Conservation (phyloP, 768 basidiomycete species). For the Tulasnella calospora region DNA sequence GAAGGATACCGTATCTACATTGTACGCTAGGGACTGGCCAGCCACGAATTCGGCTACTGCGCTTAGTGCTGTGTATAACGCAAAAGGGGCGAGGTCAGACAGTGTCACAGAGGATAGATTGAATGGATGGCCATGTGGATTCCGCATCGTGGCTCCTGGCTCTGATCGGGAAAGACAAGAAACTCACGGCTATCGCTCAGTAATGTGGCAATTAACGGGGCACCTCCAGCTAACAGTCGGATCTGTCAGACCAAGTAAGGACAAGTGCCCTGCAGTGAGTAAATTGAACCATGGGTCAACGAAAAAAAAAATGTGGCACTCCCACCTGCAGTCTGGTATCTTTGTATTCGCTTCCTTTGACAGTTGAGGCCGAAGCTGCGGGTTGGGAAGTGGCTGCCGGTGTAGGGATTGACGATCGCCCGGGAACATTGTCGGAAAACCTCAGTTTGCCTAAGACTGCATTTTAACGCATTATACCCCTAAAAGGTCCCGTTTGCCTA, state of each 20-base stretch:
- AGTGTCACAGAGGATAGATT: neutral
- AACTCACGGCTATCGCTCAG: slow-evolving; percentile 71
- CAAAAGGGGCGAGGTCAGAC: neutral
- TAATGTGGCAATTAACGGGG: slow-evolving; percentile 74
- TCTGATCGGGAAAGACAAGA: neutral
- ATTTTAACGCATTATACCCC: too few species aligned
- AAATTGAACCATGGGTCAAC: neutral
- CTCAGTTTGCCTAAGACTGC: too few species aligned
- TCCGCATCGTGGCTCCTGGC: neutral
- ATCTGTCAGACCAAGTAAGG: neutral
- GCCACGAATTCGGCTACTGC: slow-evolving; percentile 88
- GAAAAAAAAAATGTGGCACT: neutral
- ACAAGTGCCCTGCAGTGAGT: neutral
- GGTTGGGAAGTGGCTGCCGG: slow-evolving; percentile 40
- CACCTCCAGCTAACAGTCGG: slow-evolving; percentile 48
- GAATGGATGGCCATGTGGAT: neutral
- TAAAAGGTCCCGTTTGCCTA: too few species aligned
- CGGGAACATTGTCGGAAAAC: too few species aligned
- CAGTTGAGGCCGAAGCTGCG: slow-evolving; percentile 38
- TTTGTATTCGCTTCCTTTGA: slow-evolving; percentile 67
- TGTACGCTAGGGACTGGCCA: slow-evolving; percentile 59
- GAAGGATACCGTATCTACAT: slow-evolving; percentile 73
- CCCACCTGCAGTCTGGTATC: slow-evolving; percentile 70
- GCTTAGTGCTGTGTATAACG: slow-evolving; percentile 52
- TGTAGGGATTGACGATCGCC: slow-evolving; percentile 36